Conservation (phyloP, 306 rosid species). For the Sindora glabra region DNA sequence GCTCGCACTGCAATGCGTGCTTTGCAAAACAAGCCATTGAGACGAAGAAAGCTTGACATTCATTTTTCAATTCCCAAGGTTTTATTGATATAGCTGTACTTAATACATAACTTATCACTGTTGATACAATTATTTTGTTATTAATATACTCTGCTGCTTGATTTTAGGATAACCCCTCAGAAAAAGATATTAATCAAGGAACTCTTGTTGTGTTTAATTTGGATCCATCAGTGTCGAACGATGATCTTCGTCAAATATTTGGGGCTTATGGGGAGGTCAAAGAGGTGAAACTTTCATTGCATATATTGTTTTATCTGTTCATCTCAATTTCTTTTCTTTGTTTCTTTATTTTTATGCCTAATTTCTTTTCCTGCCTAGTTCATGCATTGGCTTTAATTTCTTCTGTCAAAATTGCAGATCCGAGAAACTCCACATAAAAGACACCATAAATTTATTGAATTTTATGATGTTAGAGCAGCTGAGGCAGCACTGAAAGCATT, state of each 20-base stretch:
- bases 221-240: conserved; percentile 88
- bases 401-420: conserved; percentile 46
- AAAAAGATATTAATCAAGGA: conserved; percentile 92
- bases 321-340: background rate
- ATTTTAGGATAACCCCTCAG: conserved; percentile 88
- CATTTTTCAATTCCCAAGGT: conserved; percentile 98
- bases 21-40: conserved; percentile 81
- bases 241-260: conserved; percentile 84
- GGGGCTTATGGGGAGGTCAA: conserved; percentile 94
- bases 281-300: conserved; percentile 47
- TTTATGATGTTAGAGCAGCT: conserved; percentile 85
- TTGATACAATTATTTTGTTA: conserved; percentile 7
- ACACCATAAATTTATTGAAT: conserved; percentile 90
- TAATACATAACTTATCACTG: background rate
- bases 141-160: conserved; percentile 11
- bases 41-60: conserved; percentile 90
- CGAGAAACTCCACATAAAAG: conserved; percentile 96
- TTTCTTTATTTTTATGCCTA: background rate
- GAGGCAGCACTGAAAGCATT: conserved; percentile 86
- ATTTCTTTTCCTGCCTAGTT: conserved; percentile 6
- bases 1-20: conserved; percentile 96
- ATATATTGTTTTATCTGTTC: background rate
- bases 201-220: conserved; percentile 94
- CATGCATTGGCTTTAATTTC: conserved; percentile 2
- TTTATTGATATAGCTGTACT: conserved; percentile 16